Evolutionary conservation across 805 yeast species (phyloP), one percentile per base, ranked within the genome.

Genomic region (Lachancea meyersii): DNA sequence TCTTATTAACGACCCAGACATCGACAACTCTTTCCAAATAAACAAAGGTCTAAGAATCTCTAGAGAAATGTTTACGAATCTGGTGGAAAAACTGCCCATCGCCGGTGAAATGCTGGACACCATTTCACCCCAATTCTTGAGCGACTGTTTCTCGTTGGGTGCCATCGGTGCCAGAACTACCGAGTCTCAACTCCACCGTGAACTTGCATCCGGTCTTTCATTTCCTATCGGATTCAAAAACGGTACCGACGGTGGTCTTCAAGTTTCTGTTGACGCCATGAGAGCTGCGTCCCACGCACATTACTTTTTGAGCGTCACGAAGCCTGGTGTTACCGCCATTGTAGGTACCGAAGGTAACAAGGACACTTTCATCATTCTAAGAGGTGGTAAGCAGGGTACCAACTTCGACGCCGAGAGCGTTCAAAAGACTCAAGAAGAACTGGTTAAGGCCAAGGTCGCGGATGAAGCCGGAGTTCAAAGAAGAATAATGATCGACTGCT

Each of bases 131-230:
- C 96, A 91, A 72, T 91, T 84, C 69, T 75, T 91, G 57, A 79
- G 93, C 39, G 98, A 91, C 65, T 77, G 91, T 53, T 83, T 91
- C 75, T 85, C 96, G 20, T 78, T 93, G 41, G 98, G 98, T 58
- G 98, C 98, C 38, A 89, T 91, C 64, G 98, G 98, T 58, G 98
- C 98, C 31, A 83, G 98, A 74, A 91, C 98, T 35, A 91, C 98
- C 31, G 98, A 91, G 71, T 88, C 96, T 31, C 98, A 91, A 71
- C 77, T 91, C 42, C 98, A 91, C 67, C 82, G 98, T 66, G 98
- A 91, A 67, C 76, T 91, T 53, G 96, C 97, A 3, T 88, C 97
- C 1, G 98, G 97, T 24, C 72, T 93, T 36, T 86, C 96, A 3
- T 91, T 93, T 87, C 98, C 98, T 33, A 87, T 91, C 46, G 98